A percentile compares a stretch with the other conserved stretches of the same genome.
Evolutionary conservation across 371 early-diverging fungal species (phyloP).

Genomic region (Mortierella sp.): DNA sequence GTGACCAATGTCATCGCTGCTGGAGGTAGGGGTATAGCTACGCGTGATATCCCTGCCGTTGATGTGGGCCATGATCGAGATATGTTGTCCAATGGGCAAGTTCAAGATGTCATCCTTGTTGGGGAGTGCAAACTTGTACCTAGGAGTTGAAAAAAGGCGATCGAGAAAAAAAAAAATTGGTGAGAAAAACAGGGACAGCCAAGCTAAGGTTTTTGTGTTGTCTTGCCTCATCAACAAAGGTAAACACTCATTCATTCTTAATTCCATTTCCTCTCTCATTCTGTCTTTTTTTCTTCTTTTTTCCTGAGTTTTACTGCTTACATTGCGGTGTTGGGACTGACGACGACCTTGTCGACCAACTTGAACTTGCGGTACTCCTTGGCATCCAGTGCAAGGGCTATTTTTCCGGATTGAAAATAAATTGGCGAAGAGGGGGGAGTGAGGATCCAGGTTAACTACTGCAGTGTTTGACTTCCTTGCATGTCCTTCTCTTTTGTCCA

Average conservation of each 20-base stretch:
- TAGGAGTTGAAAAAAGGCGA: constrained; percentile 31
- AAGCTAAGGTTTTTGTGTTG: neutral
- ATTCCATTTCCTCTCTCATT: constrained; percentile 35
- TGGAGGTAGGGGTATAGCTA: constrained; percentile 94
- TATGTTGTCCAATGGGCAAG: constrained; percentile 95
- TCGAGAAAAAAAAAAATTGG: neutral
- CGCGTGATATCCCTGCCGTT: constrained; percentile 90
- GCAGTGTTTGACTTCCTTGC: neutral
- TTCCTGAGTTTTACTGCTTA: constrained; percentile 56
- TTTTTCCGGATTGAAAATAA: neutral
- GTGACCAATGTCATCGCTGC: constrained; percentile 86
- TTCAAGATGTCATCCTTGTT: constrained; percentile 77
- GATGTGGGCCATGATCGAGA: constrained; percentile 89
- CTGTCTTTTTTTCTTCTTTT: neutral
- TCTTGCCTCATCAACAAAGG: constrained; percentile 3
- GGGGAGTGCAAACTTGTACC: constrained; percentile 92
- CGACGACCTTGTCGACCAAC: constrained; percentile 80
- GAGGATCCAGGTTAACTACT: neutral
- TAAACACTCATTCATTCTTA: constrained; percentile 32
- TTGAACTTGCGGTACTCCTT: constrained; percentile 87
- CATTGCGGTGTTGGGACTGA: constrained; percentile 90
- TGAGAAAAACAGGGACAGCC: neutral
- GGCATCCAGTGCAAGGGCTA: constrained; percentile 67
- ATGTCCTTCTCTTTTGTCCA: neutral
- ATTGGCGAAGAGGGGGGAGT: neutral